These are phyloP conservation scores for Adansonia rubrostipa DNA, from an alignment of 441 rosid species.

Conservation along the genomic window DNA sequence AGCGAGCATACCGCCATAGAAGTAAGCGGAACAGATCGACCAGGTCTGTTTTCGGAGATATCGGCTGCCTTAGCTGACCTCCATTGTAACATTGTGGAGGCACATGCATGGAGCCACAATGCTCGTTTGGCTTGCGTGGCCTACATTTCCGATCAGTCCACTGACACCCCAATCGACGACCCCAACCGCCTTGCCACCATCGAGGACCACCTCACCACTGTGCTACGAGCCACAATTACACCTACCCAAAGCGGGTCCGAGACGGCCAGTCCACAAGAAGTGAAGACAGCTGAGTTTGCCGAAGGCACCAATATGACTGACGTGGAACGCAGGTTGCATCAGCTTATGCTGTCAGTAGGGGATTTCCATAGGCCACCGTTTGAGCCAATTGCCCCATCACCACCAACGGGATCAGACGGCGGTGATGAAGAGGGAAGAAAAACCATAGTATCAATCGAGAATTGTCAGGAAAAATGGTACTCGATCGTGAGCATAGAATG, in stretches of 20 bases:
- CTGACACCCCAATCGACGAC: conserved; percentile 56
- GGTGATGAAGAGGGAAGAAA: conserved; percentile 43
- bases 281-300: conserved; percentile 44
- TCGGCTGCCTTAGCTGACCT: conserved; percentile 66
- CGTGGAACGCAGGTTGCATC: conserved; percentile 73
- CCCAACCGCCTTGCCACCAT: conserved; percentile 63
- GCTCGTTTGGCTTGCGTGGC: conserved; percentile 71
- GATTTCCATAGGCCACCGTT: conserved; percentile 60
- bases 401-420: conserved; percentile 18
- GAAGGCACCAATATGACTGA: conserved; percentile 48
- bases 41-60: conserved; percentile 80
- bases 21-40: conserved; percentile 67
- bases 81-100: conserved; percentile 67
- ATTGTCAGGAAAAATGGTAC: conserved; percentile 67
- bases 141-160: conserved; percentile 56
- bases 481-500: conserved; percentile 64
- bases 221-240: conserved; percentile 48
- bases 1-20: conserved; percentile 68
- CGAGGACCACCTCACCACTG: conserved; percentile 59
- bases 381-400: conserved; percentile 14
- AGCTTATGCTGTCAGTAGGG: conserved; percentile 65
- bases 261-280: conserved; percentile 42
- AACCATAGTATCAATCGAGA: conserved; percentile 52
- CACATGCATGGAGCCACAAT: conserved; percentile 86
- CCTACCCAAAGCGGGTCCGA: conserved; percentile 31